Evolutionary conservation across 2,329 filamentous ascomycete species (phyloP).

Genomic region (Aspergillus quadrilineatus): DNA sequence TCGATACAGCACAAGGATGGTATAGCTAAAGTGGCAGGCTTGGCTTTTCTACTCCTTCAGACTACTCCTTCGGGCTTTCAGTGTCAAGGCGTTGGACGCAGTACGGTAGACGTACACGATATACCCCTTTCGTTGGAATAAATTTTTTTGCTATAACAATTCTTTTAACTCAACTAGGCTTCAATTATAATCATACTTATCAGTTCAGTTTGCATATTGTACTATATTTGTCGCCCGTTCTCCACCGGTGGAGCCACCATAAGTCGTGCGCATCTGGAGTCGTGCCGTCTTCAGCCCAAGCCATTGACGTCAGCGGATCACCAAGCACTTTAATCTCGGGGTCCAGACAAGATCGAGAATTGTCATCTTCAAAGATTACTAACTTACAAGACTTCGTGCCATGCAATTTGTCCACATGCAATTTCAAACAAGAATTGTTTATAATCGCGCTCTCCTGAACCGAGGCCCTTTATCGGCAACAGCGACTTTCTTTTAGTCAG

Average conservation of each 20-base stretch:
- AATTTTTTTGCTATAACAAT: not conserved
- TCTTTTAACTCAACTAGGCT: not conserved
- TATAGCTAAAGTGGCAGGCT: slow-evolving; percentile 53
- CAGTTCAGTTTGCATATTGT: not conserved
- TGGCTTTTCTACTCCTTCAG: not conserved
- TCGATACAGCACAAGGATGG: slow-evolving; percentile 61
- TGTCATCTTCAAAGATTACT: not conserved
- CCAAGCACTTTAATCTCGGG: slow-evolving; percentile 11
- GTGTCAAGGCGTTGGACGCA: slow-evolving; percentile 8
- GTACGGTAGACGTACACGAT: slow-evolving; percentile 14
- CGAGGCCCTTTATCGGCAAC: not conserved
- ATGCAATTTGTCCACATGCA: not conserved
- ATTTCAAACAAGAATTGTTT: not conserved
- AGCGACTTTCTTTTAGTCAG: not conserved
- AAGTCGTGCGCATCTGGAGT: not conserved
- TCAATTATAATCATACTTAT: not conserved
- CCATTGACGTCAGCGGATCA: slow-evolving; percentile 14
- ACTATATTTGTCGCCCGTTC: not conserved
- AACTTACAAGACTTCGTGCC: no score
- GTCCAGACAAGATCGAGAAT: not conserved
- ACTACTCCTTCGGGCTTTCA: not conserved
- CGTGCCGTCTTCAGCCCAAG: not conserved
- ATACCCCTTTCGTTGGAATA: slow-evolving; percentile 14
- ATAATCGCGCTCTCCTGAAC: not conserved
- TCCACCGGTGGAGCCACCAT: not conserved